phyloP scores from a whole-genome alignment of 2,329 filamentous ascomycete genomes.

The Phyllosticta paracitricarpa region DNA sequence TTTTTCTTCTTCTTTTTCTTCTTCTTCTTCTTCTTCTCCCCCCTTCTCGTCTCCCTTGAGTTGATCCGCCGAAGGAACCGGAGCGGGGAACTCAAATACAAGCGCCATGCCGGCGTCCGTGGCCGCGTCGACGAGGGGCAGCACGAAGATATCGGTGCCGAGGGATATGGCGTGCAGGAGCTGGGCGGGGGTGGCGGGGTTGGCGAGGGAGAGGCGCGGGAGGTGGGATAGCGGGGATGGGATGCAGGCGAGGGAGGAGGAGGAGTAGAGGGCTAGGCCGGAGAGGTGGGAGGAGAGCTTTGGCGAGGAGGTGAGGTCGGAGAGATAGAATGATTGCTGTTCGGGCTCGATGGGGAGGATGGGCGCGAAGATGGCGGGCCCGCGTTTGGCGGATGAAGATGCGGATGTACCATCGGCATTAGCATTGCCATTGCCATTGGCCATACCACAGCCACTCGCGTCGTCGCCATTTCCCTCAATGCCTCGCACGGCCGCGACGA shows the following conservation, averaged over 20 bases:
- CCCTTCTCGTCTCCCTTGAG: too few species aligned
- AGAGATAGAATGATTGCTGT: constrained; percentile 71
- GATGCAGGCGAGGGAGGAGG: constrained; percentile 58
- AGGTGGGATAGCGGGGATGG: constrained; percentile 50
- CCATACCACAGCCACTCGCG: not conserved
- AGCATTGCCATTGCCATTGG: not conserved
- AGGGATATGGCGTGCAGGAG: constrained; percentile 64
- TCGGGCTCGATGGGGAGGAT: constrained; percentile 66
- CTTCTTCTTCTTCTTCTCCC: not conserved
- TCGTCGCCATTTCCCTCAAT: not conserved
- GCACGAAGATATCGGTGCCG: constrained; percentile 69
- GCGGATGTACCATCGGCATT: not conserved
- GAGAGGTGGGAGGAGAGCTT: constrained; percentile 36
- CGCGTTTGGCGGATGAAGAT: not conserved
- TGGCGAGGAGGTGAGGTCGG: constrained; percentile 53
- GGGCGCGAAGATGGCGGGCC: constrained; percentile 42
- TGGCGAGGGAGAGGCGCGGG: constrained; percentile 64
- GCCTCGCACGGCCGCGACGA: constrained; percentile 37
- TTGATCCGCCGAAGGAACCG: not conserved
- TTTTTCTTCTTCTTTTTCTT: not conserved
- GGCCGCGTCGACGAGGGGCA: constrained; percentile 62
- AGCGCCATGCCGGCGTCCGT: constrained; percentile 83
- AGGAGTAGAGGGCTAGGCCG: constrained; percentile 70
- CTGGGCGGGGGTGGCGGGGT: constrained; percentile 61
- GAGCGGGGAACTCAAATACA: constrained; percentile 60